Evolutionary conservation across 768 basidiomycete genomes (phyloP), one percentile per base, ranked within the genome.

Genomic region (Chalciporus pseudorubinellus): DNA sequence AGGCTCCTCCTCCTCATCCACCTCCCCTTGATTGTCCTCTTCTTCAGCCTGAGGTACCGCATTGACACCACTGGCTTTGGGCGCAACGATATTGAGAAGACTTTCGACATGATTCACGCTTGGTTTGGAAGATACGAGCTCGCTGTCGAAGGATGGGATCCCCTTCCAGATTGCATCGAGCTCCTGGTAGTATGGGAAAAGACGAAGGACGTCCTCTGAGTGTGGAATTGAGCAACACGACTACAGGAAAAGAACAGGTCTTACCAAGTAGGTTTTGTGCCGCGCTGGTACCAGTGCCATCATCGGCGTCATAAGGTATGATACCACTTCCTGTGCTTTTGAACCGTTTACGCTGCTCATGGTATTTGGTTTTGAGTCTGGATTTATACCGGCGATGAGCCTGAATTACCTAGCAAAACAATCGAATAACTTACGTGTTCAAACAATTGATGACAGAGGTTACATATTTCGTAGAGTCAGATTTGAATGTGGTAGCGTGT

Each of bases 131-230:
- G n/a, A n/a, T n/a, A n/a, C n/a, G n/a, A n/a, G n/a, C n/a, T n/a
- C n/a, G n/a, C n/a, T n/a, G n/a, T n/a, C n/a, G n/a, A n/a, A 53
- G 6, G 40, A 52, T 0, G 44, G 47, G 11, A 53, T 50, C 1
- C 40, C 48, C 18, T 33, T 19, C 50, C n/a, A n/a, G n/a, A n/a
- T n/a, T n/a, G n/a, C n/a, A n/a, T n/a, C n/a, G n/a, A n/a, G n/a
- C n/a, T n/a, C 47, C 9, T 51, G 4, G 2, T 49, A 58, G 7
- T 55, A 58, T 3, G 44, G 57, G 14, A 55, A 58, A 0, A 40
- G 1, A 9, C 4, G 3, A 11, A 46, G 33, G 1, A 58, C 28
- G 4, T 58, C 44, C 3, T 41, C 48, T 58, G n/a, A 31, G 20
- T 45, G 11, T 10, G 6, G 7, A 6, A 26, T 44, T 24, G 22